Evolutionary conservation across 2,329 filamentous ascomycete genomes (phyloP).

Genomic region (Fusarium proliferatum): DNA sequence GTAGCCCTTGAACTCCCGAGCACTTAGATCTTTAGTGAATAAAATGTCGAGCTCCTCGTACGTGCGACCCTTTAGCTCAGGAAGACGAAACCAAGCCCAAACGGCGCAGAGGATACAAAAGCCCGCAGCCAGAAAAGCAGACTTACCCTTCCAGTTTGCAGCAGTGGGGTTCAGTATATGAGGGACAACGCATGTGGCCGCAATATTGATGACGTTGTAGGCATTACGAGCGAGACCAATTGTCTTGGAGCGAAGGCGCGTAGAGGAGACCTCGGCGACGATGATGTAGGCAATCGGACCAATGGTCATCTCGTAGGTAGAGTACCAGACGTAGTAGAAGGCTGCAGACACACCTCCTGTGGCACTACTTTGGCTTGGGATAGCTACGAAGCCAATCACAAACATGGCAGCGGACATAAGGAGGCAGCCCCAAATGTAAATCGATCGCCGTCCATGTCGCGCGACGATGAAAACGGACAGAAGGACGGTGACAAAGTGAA

Average conservation of each 20-base stretch:
- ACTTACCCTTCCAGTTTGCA: constrained; percentile 10
- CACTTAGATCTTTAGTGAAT: not conserved
- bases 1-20: not conserved
- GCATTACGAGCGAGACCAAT: constrained; percentile 15
- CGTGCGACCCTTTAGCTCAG: constrained; percentile 6
- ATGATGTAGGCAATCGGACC: constrained; percentile 6
- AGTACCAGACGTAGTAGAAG: not conserved
- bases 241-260: constrained; percentile 7
- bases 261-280: constrained; percentile 4
- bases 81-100: constrained; percentile 18
- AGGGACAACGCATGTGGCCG: constrained; percentile 5
- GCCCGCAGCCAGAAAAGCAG: constrained; percentile 5
- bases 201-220: constrained; percentile 13
- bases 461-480: not conserved
- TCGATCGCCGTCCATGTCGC: not conserved
- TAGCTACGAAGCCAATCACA: not conserved
- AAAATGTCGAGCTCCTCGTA: not conserved
- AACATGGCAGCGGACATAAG: not conserved
- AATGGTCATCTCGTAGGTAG: not conserved
- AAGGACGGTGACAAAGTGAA: not conserved
- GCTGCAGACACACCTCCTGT: not conserved
- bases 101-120: not conserved
- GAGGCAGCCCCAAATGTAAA: not conserved
- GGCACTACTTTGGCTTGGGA: not conserved
- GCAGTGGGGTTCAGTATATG: constrained; percentile 15